Base-by-base conservation (phyloP, 345 rosid genomes). In the Clarkia xantiana region DNA sequence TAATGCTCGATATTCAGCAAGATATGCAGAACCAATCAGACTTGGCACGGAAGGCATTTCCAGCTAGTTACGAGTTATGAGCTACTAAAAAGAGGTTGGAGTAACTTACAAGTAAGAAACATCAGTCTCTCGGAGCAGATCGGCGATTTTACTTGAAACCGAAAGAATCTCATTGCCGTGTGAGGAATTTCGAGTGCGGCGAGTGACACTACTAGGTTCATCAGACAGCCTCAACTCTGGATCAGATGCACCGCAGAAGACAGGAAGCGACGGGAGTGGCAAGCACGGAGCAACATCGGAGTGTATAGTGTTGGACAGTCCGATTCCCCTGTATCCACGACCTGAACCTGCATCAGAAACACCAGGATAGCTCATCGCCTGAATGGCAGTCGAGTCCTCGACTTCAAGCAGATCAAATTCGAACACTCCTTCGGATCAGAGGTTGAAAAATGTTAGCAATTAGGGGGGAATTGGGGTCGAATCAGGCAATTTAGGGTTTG, bases 261-360 rank as follows among this genome's bases (percentile, higher is more conserved):
- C 76, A 6, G 96, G 96, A 48, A 87, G 72, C 61, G 86, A 91
- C 14, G 94, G 98, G 64, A 91, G 52, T 45, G 96, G 90, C 78
- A 91, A 72, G 71, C 82, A 75, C 64, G 88, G 82, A 43, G 84
- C 90, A 9, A 86, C 82, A 59, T 91, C 98, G 42, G 98, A 86
- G 78, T 91, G 86, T 19, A 84, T 67, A 2, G 94, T 86, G 70
- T 91, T 91, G 57, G 96, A 76, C 15, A 91, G 67, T 9, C 96
- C 94, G 59, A 91, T 80, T 48, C 94, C 98, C 40, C 72, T 56
- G 59, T 64, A 74, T 56, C 54, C 40, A 16, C 56, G 52, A 25
- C 40, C 40, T 48, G 63, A 66, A 53, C 51, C 71, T 15, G 78
- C 65, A 55, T 60, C 66, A 14, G 86, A 74, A 57, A 57, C 47